phyloP scores from a whole-genome alignment of 345 rosid species.

The Salix dunnii region DNA sequence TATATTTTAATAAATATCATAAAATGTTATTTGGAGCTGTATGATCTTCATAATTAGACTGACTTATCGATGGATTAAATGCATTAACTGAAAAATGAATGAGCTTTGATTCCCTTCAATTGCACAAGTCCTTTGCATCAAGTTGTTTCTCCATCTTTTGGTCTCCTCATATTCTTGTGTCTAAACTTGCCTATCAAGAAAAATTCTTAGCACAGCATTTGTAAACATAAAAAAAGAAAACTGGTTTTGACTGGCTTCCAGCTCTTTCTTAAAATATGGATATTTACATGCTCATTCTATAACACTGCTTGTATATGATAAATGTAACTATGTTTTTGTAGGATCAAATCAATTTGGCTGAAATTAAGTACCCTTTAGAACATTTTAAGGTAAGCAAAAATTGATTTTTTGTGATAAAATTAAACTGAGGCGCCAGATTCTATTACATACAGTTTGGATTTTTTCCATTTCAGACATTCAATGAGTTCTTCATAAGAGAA shows the following conservation, averaged over 20 bases:
- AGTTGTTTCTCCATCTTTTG: neutral
- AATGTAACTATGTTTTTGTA: constrained; percentile 28
- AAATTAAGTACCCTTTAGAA: constrained; percentile 78
- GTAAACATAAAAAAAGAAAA: neutral
- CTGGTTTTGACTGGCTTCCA: neutral
- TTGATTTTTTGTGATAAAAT: neutral
- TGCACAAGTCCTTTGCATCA: neutral
- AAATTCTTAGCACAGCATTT: neutral
- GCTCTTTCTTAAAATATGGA: neutral
- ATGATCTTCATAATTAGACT: neutral
- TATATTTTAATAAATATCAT: no score
- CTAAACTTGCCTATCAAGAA: neutral
- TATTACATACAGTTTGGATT: neutral
- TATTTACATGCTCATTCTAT: neutral
- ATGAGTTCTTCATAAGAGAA: constrained; percentile 87
- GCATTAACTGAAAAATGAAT: neutral
- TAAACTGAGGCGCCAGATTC: neutral
- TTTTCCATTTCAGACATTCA: constrained; percentile 60
- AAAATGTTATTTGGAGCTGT: neutral
- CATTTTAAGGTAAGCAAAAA: constrained; percentile 65
- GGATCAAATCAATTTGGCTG: constrained; percentile 93
- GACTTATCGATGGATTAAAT: neutral
- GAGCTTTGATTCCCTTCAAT: neutral
- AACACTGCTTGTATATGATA: neutral
- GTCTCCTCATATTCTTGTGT: neutral